phyloP scores from a whole-genome alignment of 1,284 basidiomycete genomes.

The Caloboletus firmus region DNA sequence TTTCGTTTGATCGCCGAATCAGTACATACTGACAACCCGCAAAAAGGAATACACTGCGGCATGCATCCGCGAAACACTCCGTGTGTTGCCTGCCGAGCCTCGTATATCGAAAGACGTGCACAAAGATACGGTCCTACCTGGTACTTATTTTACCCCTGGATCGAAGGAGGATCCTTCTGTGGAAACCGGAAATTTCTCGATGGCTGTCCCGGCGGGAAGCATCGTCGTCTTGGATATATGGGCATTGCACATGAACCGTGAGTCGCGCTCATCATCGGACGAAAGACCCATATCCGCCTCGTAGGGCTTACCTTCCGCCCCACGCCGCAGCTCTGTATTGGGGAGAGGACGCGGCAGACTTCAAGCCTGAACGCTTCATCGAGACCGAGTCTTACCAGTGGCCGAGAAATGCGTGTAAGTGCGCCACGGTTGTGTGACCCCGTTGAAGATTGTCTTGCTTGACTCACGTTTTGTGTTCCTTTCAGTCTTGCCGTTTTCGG shows the following conservation, averaged over 20 bases:
- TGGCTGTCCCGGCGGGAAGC: constrained; percentile 44
- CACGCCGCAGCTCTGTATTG: constrained; percentile 37
- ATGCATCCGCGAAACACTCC: constrained; percentile 45
- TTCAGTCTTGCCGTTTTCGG: constrained; percentile 40
- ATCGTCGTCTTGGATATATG: constrained; percentile 41
- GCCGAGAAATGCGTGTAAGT: constrained; percentile 38
- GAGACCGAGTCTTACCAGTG: constrained; percentile 40
- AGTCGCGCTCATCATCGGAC: constrained; percentile 5
- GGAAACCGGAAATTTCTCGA: constrained; percentile 33
- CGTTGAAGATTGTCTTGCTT: neutral
- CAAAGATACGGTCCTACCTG: constrained; percentile 37
- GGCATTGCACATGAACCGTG: constrained; percentile 40
- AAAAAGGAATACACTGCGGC: constrained; percentile 44
- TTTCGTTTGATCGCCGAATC: neutral
- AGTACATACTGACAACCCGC: neutral
- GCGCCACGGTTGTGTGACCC: neutral
- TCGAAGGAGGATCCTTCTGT: constrained; percentile 27
- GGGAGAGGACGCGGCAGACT: constrained; percentile 44
- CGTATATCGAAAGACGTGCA: constrained; percentile 43
- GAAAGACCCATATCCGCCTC: neutral
- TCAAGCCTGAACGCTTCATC: constrained; percentile 50
- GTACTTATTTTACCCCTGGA: constrained; percentile 35
- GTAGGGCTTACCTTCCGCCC: neutral
- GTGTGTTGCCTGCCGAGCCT: constrained; percentile 40
- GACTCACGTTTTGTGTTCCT: neutral